A percentile compares a stretch with the other conserved stretches of the same genome.
These are phyloP conservation scores for Populus alba DNA, from an alignment of 345 rosid species.

Conservation along the genomic window DNA sequence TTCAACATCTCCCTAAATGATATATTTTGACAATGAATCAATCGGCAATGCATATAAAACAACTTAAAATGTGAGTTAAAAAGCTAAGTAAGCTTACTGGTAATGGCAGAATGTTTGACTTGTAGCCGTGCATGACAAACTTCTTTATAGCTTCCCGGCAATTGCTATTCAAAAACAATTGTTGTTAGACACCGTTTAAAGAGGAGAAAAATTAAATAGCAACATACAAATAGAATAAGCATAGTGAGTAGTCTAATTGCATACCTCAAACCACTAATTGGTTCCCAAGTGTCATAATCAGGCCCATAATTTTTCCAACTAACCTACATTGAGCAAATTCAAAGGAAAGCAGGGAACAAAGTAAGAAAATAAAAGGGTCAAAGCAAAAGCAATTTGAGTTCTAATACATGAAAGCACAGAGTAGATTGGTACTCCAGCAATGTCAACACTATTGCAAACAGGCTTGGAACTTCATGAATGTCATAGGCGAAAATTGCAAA, in stretches of 20 bases:
- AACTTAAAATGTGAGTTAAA: background rate
- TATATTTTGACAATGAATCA: background rate
- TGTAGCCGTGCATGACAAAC: slow-evolving; percentile 48
- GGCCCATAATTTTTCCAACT: slow-evolving; percentile 61
- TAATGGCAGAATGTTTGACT: slow-evolving; percentile 50
- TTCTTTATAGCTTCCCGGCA: slow-evolving; percentile 44
- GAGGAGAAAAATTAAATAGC: background rate
- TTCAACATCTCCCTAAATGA: slow-evolving; percentile 54
- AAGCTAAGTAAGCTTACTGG: slow-evolving; percentile 43
- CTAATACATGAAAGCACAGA: too few relatives aligned
- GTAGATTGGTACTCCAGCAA: too few relatives aligned
- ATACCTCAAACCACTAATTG: slow-evolving; percentile 54
- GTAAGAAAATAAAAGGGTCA: too few relatives aligned
- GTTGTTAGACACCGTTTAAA: background rate
- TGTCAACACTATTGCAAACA: too few relatives aligned
- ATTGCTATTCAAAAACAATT: slow-evolving; percentile 30
- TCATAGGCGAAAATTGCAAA: too few relatives aligned
- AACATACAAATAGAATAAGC: background rate
- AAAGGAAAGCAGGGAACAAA: background rate
- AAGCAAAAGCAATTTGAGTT: too few relatives aligned
- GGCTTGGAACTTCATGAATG: too few relatives aligned
- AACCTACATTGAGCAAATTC: slow-evolving; percentile 39
- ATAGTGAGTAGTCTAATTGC: background rate
- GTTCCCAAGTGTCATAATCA: slow-evolving; percentile 65
- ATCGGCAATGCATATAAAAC: background rate